Evolutionary conservation across 345 rosid species (phyloP).

Genomic region (Cochlearia excelsa): DNA sequence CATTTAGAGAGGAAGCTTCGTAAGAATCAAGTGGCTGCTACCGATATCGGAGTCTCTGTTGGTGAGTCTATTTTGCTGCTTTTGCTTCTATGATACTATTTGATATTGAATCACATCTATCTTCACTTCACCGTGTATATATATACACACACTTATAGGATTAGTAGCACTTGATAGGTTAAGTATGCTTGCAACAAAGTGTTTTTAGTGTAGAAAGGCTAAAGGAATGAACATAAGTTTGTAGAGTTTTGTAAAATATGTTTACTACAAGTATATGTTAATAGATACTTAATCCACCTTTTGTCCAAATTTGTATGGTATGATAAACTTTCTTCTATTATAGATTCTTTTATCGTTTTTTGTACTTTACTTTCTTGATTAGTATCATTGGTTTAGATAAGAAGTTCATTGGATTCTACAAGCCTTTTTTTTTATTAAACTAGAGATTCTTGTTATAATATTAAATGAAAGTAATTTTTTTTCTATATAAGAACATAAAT

Average conservation of each 20-base stretch:
- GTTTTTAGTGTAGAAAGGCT: constrained; percentile 2
- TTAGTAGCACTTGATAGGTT: background rate
- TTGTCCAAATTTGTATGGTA: too few species aligned
- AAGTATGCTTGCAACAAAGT: background rate
- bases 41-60: constrained; percentile 97
- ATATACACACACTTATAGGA: background rate
- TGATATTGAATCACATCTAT: too few species aligned
- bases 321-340: too few species aligned
- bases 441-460: background rate
- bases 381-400: too few species aligned
- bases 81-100: background rate
- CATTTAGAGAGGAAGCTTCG: constrained; percentile 99
- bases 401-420: background rate
- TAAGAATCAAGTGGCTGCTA: constrained; percentile 98
- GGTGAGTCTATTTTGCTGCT: constrained; percentile 49
- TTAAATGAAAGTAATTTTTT: background rate
- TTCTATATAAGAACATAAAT: background rate
- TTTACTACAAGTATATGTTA: too few species aligned
- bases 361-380: background rate
- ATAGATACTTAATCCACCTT: too few species aligned
- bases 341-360: background rate
- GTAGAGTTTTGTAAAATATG: too few species aligned
- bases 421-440: background rate
- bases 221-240: background rate
- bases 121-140: too few species aligned